Evolutionary conservation across 176 grass and related monocot genomes (phyloP).

Genomic region (Phyllostachys edulis): DNA sequence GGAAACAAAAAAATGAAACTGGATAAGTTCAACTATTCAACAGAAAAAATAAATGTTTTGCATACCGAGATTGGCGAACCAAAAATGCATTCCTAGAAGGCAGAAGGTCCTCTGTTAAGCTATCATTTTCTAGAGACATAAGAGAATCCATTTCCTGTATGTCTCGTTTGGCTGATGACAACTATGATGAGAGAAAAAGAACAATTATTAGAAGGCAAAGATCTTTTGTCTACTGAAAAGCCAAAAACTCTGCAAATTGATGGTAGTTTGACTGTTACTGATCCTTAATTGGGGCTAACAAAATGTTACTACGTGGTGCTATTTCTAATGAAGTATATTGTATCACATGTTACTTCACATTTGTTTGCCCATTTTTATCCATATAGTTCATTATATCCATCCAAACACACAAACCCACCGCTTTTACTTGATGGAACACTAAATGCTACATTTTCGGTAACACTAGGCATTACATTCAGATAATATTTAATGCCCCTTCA

Average conservation of each 20-base stretch:
- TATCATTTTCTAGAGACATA: conserved; percentile 63
- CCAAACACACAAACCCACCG: not conserved
- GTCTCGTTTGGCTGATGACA: conserved; percentile 86
- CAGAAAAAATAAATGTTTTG: conserved; percentile 28
- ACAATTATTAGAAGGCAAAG: conserved; percentile 17
- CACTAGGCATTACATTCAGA: too few species aligned
- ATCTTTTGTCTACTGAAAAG: conserved; percentile 12
- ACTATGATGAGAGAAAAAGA: conserved; percentile 49
- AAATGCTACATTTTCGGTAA: too few species aligned
- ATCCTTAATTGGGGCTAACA: conserved; percentile 9
- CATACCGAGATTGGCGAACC: conserved; percentile 75
- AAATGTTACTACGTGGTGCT: not conserved
- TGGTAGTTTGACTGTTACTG: not conserved
- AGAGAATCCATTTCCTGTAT: conserved; percentile 90
- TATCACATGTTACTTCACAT: conserved; percentile 30
- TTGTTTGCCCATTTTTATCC: conserved; percentile 3
- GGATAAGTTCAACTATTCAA: not conserved
- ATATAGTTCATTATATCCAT: conserved; percentile 1
- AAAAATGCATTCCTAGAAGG: conserved; percentile 88
- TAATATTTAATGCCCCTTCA: too few species aligned
- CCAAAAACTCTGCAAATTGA: conserved; percentile 15
- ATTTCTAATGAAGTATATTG: not conserved
- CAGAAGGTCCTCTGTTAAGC: conserved; percentile 75
- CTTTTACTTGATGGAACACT: too few species aligned
- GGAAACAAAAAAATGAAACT: conserved; percentile 2